Conservation (phyloP, 1,284 basidiomycete species). For the Cryptococcus hybrid region DNA sequence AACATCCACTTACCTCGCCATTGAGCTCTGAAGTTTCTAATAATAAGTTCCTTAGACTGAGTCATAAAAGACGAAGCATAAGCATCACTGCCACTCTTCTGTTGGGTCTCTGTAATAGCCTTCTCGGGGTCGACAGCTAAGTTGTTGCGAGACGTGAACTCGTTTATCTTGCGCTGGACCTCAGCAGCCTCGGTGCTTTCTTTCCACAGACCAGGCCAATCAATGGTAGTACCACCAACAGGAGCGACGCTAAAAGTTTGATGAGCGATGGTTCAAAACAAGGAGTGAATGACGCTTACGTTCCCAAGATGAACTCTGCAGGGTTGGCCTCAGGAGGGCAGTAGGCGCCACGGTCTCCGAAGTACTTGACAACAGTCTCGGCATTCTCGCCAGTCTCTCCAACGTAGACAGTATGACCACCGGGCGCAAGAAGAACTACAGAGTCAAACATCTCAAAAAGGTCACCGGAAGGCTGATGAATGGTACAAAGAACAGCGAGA, state of each 20-base stretch:
- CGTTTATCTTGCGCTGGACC: constrained; percentile 49
- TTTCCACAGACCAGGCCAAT: constrained; percentile 76
- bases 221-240: constrained; percentile 60
- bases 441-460: constrained; percentile 59
- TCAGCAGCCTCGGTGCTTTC: constrained; percentile 52
- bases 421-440: constrained; percentile 53
- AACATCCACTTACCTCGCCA: not conserved
- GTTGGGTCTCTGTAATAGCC: constrained; percentile 56
- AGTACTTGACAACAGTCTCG: constrained; percentile 56
- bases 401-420: constrained; percentile 43
- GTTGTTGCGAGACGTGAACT: constrained; percentile 45
- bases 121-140: constrained; percentile 45
- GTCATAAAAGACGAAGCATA: not conserved
- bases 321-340: constrained; percentile 58
- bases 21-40: not conserved
- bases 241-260: constrained; percentile 72
- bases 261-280: too few relatives aligned
- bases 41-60: not conserved
- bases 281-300: too few relatives aligned
- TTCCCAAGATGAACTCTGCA: constrained; percentile 51
- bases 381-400: constrained; percentile 58
- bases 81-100: constrained; percentile 33
- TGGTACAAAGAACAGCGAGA: constrained; percentile 54
- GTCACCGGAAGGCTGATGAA: constrained; percentile 54
- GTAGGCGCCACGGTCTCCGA: constrained; percentile 55